These are phyloP conservation scores for Pichia inconspicua DNA, from an alignment of 1,139 yeast species.

Conservation along the genomic window DNA sequence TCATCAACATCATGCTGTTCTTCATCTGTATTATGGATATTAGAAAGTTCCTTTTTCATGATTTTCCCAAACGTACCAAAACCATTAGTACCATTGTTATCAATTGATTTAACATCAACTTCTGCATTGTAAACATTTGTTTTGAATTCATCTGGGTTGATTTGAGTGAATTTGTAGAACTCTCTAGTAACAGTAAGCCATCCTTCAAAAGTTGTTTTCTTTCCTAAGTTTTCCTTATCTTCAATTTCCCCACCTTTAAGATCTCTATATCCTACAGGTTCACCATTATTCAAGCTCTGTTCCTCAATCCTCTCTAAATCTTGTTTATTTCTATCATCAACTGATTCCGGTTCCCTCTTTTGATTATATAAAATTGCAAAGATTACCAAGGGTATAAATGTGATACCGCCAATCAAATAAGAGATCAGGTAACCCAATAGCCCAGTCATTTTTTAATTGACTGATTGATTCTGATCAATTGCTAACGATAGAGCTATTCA, in stretches of 20 bases:
- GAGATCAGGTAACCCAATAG: slow-evolving; percentile 19
- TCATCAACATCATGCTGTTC: slow-evolving; percentile 9
- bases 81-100: not conserved
- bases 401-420: slow-evolving; percentile 70
- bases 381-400: slow-evolving; percentile 57
- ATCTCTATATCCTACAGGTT: slow-evolving; percentile 30
- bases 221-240: slow-evolving; percentile 51
- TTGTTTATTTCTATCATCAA: slow-evolving; percentile 12
- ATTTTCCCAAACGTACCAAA: slow-evolving; percentile 8
- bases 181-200: slow-evolving; percentile 83
- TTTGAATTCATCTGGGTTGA: slow-evolving; percentile 27
- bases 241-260: slow-evolving; percentile 57
- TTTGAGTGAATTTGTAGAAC: slow-evolving; percentile 48
- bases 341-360: slow-evolving; percentile 26
- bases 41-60: slow-evolving; percentile 4
- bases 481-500: not conserved
- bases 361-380: slow-evolving; percentile 31
- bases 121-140: slow-evolving; percentile 29
- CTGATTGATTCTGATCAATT: not conserved
- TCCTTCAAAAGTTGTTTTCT: slow-evolving; percentile 60
- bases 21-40: not conserved
- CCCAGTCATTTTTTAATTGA: slow-evolving; percentile 11
- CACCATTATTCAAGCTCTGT: slow-evolving; percentile 21
- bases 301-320: slow-evolving; percentile 21
- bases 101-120: not conserved